Conservation (phyloP, 768 basidiomycete genomes). For the Russula griseocarnosa region DNA sequence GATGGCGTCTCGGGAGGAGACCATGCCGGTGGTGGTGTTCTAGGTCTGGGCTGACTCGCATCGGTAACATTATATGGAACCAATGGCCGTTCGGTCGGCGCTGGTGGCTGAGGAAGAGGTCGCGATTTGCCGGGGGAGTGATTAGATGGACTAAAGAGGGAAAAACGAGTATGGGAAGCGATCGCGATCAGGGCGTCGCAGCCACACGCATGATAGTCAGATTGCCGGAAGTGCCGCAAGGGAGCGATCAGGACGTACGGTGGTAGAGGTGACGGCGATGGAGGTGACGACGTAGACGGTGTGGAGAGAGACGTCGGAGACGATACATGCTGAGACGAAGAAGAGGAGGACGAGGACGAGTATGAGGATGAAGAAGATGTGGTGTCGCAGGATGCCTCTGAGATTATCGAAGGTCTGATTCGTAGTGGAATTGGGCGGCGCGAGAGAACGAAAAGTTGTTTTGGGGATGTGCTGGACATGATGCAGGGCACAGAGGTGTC, state of each 20-base stretch:
- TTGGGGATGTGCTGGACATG: constrained; percentile 4
- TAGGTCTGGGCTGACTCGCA: not conserved
- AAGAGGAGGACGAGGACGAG: constrained; percentile 10
- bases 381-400: constrained; percentile 20
- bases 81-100: not conserved
- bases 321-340: constrained; percentile 13
- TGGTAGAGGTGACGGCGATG: constrained; percentile 22
- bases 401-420: constrained; percentile 21
- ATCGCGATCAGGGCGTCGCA: constrained; percentile 15
- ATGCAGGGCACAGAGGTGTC: not conserved
- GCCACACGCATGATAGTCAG: constrained; percentile 2
- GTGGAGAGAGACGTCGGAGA: constrained; percentile 16
- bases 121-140: constrained; percentile 24
- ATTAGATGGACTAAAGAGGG: constrained; percentile 16
- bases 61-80: not conserved
- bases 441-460: not conserved
- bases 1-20: constrained; percentile 11
- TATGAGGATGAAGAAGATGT: constrained; percentile 22
- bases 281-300: constrained; percentile 20
- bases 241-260: not conserved
- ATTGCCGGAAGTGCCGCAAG: not conserved
- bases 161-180: not conserved
- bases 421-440: constrained; percentile 18
- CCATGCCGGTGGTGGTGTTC: constrained; percentile 24
- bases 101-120: constrained; percentile 23